These are phyloP conservation scores for Copromyces sp. DNA, from an alignment of 495 filamentous ascomycete species.

Conservation along the genomic window DNA sequence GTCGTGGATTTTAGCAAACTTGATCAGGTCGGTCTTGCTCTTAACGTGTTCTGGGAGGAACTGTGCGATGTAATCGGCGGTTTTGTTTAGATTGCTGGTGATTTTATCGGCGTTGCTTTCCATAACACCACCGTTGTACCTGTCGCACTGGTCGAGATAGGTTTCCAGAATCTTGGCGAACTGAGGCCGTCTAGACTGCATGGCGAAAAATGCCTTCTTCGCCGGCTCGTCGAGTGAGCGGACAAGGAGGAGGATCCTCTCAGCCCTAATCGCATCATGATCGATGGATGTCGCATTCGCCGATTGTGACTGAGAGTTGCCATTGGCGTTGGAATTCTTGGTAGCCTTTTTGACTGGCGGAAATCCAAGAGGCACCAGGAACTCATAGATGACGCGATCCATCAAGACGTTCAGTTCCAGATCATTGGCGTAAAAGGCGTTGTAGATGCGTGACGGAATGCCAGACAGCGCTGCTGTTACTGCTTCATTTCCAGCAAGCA, in stretches of 20 bases:
- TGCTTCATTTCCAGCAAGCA: constrained; percentile 70
- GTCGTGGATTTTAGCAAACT: constrained; percentile 86
- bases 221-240: constrained; percentile 68
- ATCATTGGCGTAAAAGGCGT: constrained; percentile 86
- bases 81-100: constrained; percentile 53
- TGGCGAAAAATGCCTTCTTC: constrained; percentile 79
- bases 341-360: constrained; percentile 56
- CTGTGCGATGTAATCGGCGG: constrained; percentile 59
- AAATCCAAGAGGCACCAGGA: constrained; percentile 72
- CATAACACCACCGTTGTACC: constrained; percentile 78
- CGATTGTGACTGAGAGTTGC: constrained; percentile 45
- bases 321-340: constrained; percentile 41
- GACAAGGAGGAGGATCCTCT: constrained; percentile 73
- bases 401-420: constrained; percentile 71
- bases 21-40: constrained; percentile 63
- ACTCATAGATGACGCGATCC: constrained; percentile 79
- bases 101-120: constrained; percentile 59
- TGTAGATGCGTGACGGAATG: constrained; percentile 77
- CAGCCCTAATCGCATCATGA: constrained; percentile 73
- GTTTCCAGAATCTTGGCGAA: constrained; percentile 59
- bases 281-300: constrained; percentile 44
- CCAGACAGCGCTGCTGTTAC: constrained; percentile 61
- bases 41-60: constrained; percentile 62
- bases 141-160: constrained; percentile 70
- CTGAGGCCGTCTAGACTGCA: constrained; percentile 62